Evolutionary conservation across 2,329 filamentous ascomycete genomes (phyloP).

Genomic region (Fusarium citri): DNA sequence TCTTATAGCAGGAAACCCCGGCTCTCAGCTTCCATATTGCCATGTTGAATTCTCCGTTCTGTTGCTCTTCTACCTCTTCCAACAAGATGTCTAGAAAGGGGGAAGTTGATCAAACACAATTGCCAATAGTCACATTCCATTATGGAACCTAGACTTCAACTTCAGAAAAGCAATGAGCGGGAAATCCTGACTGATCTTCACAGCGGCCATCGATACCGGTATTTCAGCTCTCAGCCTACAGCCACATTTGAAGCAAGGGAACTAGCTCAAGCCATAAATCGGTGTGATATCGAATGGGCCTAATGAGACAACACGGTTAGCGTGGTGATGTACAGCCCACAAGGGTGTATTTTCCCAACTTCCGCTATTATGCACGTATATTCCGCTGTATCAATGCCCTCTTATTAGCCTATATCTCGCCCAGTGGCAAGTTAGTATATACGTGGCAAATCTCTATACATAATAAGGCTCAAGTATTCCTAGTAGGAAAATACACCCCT

Average conservation of each 20-base stretch:
- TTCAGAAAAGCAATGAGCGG: background rate
- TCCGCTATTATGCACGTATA: too few relatives aligned
- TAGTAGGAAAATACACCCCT: too few relatives aligned
- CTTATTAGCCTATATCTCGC: too few relatives aligned
- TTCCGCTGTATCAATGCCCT: too few relatives aligned
- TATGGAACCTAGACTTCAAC: background rate
- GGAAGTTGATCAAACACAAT: background rate
- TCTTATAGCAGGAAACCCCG: background rate
- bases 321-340: background rate
- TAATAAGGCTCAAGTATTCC: too few relatives aligned
- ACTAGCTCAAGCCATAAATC: background rate
- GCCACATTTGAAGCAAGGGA: background rate
- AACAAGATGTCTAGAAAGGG: background rate
- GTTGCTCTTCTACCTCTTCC: background rate
- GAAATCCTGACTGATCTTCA: background rate
- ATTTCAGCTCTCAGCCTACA: background rate
- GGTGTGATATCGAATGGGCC: background rate
- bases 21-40: background rate
- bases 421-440: too few relatives aligned
- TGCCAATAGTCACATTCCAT: background rate
- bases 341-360: background rate
- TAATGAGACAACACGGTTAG: too few relatives aligned
- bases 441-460: too few relatives aligned
- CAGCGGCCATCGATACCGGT: background rate
- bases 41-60: background rate